Evolutionary conservation across 208 protist genomes (phyloP), one percentile per base, ranked within the genome.

Genomic region (Acanthamoeba sp.): DNA sequence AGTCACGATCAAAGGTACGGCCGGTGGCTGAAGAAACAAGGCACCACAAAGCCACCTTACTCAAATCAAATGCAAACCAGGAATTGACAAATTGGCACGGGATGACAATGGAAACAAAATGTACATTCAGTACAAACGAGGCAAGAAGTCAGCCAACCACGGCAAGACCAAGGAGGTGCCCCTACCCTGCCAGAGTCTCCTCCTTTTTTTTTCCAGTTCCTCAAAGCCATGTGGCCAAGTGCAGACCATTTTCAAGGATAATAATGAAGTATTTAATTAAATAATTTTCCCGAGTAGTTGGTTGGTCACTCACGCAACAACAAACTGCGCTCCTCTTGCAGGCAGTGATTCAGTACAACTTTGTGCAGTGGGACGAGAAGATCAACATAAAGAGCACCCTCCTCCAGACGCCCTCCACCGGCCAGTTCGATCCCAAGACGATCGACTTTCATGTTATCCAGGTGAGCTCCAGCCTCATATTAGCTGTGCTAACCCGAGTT

Each of bases 291-390:
- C 4, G 7, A 76, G 16, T 42, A 7, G 2, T 76, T 48, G 45
- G 45, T 50, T 50, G 45, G 45, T 7, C 45, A 50, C 45, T 14
- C 45, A 50, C 45, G 18, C 45, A 50, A 50, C 45, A 48, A n/a
- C n/a, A n/a, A n/a, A n/a, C n/a, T n/a, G 10, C 27, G 34, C 12
- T 78, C 34, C 27, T 78, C 27, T n/a, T n/a, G 34, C 38, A 87
- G 78, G 78, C 48, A 34, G 78, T 87, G 32, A 36, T 57, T 22
- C 78, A 87, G 78, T 87, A 87, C 48, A 87, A 87, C 78, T 87
- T 57, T 48, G 78, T 87, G 16, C 42, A 87, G 29, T 87, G 78
- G 78, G 78, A 87, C 36, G 42, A 87, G 29, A 57, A 59, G 42
- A 48, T 87, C 48, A 57, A 27, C 18, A 45, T 87, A 6, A 87